These are phyloP conservation scores for Ophiocordyceps polyrhachis-furcata DNA, from an alignment of 2,329 filamentous ascomycete genomes.

Conservation along the genomic window DNA sequence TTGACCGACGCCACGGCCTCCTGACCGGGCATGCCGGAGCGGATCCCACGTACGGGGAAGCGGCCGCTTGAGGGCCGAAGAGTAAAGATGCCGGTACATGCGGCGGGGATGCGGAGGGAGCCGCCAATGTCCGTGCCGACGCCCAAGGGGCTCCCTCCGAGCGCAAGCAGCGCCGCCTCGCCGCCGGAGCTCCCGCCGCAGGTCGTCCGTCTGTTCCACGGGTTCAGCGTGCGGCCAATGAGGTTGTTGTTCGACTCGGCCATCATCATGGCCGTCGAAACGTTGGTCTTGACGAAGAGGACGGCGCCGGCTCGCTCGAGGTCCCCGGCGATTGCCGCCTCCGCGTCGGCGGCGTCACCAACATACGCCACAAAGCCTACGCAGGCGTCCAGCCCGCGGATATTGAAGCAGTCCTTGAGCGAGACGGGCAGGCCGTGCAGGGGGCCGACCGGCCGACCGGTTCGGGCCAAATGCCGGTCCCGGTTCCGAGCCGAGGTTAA, in stretches of 20 bases:
- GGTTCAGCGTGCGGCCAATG: conserved; percentile 44
- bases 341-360: conserved; percentile 30
- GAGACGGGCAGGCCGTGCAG: conserved; percentile 47
- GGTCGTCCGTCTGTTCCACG: conserved; percentile 37
- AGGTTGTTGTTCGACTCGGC: conserved; percentile 47
- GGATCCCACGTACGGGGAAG: conserved; percentile 33
- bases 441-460: conserved; percentile 33
- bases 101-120: conserved; percentile 32
- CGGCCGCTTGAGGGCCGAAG: conserved; percentile 37
- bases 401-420: conserved; percentile 54
- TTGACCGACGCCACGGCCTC: conserved; percentile 46
- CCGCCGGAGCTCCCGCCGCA: conserved; percentile 50
- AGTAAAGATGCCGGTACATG: conserved; percentile 38
- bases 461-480: conserved; percentile 29
- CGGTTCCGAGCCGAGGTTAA: conserved; percentile 25
- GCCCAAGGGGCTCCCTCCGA: conserved; percentile 39
- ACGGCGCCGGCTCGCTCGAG: conserved; percentile 30
- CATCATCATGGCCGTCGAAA: conserved; percentile 50
- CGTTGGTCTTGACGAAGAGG: conserved; percentile 37
- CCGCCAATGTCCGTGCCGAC: conserved; percentile 46
- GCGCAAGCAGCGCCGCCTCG: conserved; percentile 42
- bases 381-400: conserved; percentile 38
- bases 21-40: conserved; percentile 43
- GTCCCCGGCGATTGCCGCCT: conserved; percentile 21
- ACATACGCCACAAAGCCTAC: conserved; percentile 46